Percentiles rank a stretch among this genome's conserved stretches.
Evolutionary conservation across 176 grass and related monocot species (phyloP).

Genomic region (Neostapfia colusana): DNA sequence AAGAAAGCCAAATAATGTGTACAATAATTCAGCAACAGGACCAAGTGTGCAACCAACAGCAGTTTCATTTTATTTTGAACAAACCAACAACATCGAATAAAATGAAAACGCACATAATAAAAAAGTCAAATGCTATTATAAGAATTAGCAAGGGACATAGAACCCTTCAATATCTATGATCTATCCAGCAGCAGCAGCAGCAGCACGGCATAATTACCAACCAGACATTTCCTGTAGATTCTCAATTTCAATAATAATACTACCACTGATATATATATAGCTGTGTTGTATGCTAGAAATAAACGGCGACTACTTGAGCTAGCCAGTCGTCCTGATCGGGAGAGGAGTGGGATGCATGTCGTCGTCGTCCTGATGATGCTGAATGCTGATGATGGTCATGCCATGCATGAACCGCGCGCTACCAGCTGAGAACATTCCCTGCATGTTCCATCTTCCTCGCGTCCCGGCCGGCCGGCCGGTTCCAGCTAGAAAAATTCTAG

Average conservation of each 20-base stretch:
- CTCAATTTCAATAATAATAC: background rate
- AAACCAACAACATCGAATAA: too few species aligned
- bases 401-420: background rate
- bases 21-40: background rate
- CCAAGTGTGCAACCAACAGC: background rate
- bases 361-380: too few species aligned
- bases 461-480: too few species aligned
- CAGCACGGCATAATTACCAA: background rate
- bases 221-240: background rate
- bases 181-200: background rate
- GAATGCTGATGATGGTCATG: constrained; percentile 1
- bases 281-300: background rate
- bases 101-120: too few species aligned
- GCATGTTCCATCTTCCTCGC: background rate
- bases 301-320: background rate
- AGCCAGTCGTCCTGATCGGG: background rate
- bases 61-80: too few species aligned
- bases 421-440: background rate
- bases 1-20: background rate
- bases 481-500: too few species aligned
- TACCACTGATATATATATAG: too few species aligned
- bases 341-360: constrained; percentile 10
- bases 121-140: too few species aligned
- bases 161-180: background rate
- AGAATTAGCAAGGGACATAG: too few species aligned